These are phyloP conservation scores for Suillus hirtellus DNA, from an alignment of 768 basidiomycete genomes.

Conservation along the genomic window DNA sequence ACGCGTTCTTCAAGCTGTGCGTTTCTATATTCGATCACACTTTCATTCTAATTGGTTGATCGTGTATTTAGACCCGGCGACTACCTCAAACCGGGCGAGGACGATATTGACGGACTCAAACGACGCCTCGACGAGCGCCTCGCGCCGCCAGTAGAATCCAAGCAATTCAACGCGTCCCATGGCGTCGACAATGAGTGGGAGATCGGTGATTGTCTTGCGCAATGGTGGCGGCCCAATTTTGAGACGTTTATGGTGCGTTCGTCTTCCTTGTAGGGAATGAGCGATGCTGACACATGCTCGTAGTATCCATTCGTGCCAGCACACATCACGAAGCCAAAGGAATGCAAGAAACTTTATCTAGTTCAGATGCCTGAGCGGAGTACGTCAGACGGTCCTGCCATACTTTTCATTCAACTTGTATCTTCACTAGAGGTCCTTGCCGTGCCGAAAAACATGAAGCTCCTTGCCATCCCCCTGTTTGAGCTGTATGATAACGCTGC, in stretches of 20 bases:
- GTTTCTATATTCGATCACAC: constrained; percentile 27
- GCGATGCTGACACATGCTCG: neutral
- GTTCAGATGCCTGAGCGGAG: constrained; percentile 95
- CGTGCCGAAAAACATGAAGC: constrained; percentile 98
- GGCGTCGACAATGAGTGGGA: constrained; percentile 92
- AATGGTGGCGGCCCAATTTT: constrained; percentile 98
- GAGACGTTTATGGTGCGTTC: constrained; percentile 94
- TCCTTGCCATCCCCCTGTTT: constrained; percentile 93
- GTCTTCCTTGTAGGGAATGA: neutral
- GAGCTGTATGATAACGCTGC: constrained; percentile 98
- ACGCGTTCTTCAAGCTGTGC: constrained; percentile 98
- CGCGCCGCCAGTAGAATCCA: constrained; percentile 70
- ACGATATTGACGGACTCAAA: constrained; percentile 89
- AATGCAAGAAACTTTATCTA: constrained; percentile 94
- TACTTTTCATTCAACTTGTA: constrained; percentile 7
- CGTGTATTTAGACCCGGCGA: constrained; percentile 77
- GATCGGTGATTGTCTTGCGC: constrained; percentile 93
- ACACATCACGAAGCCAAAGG: constrained; percentile 97
- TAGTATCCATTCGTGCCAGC: constrained; percentile 95
- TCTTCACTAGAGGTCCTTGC: constrained; percentile 79
- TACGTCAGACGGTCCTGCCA: constrained; percentile 40
- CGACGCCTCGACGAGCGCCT: constrained; percentile 86
- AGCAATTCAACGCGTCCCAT: constrained; percentile 75
- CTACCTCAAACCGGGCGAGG: constrained; percentile 95
- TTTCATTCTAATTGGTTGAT: neutral